Evolutionary conservation across 2,329 filamentous ascomycete genomes (phyloP).

Genomic region (Trichothecium roseum): DNA sequence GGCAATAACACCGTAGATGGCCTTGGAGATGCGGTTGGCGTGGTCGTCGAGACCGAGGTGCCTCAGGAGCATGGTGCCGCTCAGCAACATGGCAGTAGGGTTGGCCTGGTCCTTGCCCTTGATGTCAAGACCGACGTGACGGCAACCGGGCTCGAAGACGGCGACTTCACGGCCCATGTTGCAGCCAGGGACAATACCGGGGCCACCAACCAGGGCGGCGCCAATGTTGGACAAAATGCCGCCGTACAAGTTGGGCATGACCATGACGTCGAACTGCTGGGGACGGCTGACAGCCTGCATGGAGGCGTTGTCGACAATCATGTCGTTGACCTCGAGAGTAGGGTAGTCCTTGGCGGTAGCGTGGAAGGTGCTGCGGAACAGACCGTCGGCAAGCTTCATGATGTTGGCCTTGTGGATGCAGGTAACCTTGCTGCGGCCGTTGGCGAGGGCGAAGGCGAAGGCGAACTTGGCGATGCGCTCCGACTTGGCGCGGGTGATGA

Average conservation of each 20-base stretch:
- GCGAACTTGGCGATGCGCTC: slow-evolving; percentile 99
- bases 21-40: slow-evolving; percentile 94
- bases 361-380: slow-evolving; percentile 98
- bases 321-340: slow-evolving; percentile 91
- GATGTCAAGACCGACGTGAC: slow-evolving; percentile 98
- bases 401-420: slow-evolving; percentile 99
- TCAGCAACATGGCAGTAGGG: slow-evolving; percentile 90
- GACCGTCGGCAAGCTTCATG: slow-evolving; percentile 98
- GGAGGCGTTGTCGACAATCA: slow-evolving; percentile 99
- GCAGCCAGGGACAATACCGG: slow-evolving; percentile 94
- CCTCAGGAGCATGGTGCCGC: slow-evolving; percentile 91
- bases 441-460: slow-evolving; percentile 94
- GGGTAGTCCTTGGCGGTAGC: slow-evolving; percentile 89
- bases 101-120: slow-evolving; percentile 99
- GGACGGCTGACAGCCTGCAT: slow-evolving; percentile 97
- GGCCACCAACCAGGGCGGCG: slow-evolving; percentile 90
- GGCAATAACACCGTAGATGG: slow-evolving; percentile 66
- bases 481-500: slow-evolving; percentile 97
- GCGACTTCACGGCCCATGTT: slow-evolving; percentile 99
- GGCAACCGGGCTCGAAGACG: slow-evolving; percentile 97
- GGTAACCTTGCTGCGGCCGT: slow-evolving; percentile 98
- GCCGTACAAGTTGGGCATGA: slow-evolving; percentile 99
- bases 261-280: slow-evolving; percentile 99
- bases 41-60: slow-evolving; percentile 97
- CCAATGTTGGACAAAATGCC: slow-evolving; percentile 99